Percentiles rank a stretch among this genome's conserved stretches.
phyloP scores from a whole-genome alignment of 345 rosid genomes.

The Salix udensis region DNA sequence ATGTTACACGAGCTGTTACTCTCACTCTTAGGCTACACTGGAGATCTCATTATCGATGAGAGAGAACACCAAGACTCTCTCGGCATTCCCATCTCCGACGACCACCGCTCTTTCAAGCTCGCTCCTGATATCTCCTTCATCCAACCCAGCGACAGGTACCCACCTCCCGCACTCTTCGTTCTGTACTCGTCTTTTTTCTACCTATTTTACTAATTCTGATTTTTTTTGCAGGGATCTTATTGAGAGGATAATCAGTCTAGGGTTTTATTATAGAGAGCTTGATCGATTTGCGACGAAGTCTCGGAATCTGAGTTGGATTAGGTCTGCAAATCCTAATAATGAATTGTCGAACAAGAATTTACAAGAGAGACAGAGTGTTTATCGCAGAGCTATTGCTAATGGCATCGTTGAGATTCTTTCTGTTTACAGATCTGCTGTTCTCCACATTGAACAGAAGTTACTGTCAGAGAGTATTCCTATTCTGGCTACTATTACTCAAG shows the following conservation, averaged over 20 bases:
- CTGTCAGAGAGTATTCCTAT: conserved; percentile 75
- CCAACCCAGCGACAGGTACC: conserved; percentile 74
- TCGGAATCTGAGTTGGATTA: conserved; percentile 80
- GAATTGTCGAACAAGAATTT: conserved; percentile 36
- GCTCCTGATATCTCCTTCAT: conserved; percentile 90
- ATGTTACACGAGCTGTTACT: conserved; percentile 92
- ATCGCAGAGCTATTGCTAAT: conserved; percentile 87
- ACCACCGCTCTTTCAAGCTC: conserved; percentile 66
- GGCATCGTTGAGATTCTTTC: conserved; percentile 89
- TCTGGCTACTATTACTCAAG: conserved; percentile 78
- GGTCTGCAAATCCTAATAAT: conserved; percentile 42
- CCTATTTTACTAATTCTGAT: not conserved
- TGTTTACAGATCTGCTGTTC: conserved; percentile 81
- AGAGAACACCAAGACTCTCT: conserved; percentile 60
- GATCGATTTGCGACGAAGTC: conserved; percentile 75
- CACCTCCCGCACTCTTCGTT: not conserved
- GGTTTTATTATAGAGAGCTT: conserved; percentile 88
- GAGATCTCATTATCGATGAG: conserved; percentile 89
- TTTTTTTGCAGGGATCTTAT: conserved; percentile 61
- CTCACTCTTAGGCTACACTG: conserved; percentile 82
- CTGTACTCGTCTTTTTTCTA: not conserved
- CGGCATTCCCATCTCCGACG: conserved; percentile 55
- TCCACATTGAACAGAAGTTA: conserved; percentile 80
- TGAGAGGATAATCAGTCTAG: conserved; percentile 75
- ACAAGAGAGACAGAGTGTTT: conserved; percentile 48